Percentiles rank a stretch among this genome's conserved stretches.
These are phyloP conservation scores for Hypoxylon cercidicola DNA, from an alignment of 495 filamentous ascomycete genomes.

Conservation along the genomic window DNA sequence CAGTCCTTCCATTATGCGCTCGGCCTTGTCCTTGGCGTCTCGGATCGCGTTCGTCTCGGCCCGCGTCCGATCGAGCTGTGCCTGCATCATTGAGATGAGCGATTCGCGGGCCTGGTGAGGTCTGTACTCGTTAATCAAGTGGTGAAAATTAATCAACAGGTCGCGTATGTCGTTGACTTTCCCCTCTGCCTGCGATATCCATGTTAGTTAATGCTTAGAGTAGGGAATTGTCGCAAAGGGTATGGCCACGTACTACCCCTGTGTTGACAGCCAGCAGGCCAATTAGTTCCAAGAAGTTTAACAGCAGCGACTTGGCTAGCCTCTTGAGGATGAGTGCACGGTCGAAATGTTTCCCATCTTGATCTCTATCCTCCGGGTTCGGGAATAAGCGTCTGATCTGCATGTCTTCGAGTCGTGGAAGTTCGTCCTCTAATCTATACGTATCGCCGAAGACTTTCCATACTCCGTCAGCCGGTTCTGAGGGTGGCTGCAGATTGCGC, in stretches of 20 bases:
- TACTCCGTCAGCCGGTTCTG: conserved; percentile 72
- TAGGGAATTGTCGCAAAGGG: background rate
- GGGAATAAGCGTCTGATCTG: conserved; percentile 77
- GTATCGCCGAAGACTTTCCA: conserved; percentile 80
- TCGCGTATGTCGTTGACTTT: conserved; percentile 81
- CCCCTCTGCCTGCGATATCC: conserved; percentile 52
- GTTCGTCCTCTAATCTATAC: conserved; percentile 71
- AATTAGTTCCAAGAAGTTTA: conserved; percentile 86
- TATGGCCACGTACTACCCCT: conserved; percentile 53
- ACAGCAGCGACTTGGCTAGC: conserved; percentile 80
- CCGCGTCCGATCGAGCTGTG: conserved; percentile 76
- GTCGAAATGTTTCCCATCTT: conserved; percentile 65
- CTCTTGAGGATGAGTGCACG: conserved; percentile 80
- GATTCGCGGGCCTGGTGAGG: conserved; percentile 95
- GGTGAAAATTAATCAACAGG: conserved; percentile 87
- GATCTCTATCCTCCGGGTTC: conserved; percentile 50
- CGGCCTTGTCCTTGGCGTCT: conserved; percentile 76
- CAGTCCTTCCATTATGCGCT: conserved; percentile 72
- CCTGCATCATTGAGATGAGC: conserved; percentile 91
- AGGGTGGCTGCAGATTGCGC: conserved; percentile 81
- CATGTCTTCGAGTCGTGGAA: conserved; percentile 73
- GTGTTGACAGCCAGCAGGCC: conserved; percentile 74
- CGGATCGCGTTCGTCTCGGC: conserved; percentile 83
- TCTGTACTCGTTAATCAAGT: conserved; percentile 91
- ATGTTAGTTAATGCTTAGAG: conserved; percentile 12